Conservation (phyloP, 768 basidiomycete genomes). For the Tricholoma bakamatsutake region DNA sequence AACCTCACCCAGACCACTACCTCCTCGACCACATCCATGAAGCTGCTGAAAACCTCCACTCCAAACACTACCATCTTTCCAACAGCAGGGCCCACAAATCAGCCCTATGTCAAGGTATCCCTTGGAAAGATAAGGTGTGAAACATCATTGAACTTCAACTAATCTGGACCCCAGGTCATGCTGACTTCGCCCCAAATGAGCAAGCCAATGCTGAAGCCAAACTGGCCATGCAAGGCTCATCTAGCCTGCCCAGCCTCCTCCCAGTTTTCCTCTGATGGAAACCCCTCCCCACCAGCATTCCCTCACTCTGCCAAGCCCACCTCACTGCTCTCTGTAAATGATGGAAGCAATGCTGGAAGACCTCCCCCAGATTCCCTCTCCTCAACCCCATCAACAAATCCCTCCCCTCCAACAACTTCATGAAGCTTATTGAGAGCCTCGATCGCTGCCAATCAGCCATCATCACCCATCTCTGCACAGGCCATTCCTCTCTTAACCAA, state of each 20-base stretch:
- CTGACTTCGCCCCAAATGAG: constrained; percentile 7
- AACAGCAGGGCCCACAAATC: not conserved
- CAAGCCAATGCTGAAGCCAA: constrained; percentile 6
- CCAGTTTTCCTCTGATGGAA: not conserved
- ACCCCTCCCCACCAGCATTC: constrained; percentile 12
- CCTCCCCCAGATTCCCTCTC: constrained; percentile 1
- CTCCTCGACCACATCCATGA: constrained; percentile 2
- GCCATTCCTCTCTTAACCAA: not conserved
- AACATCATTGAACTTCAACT: constrained; percentile 1
- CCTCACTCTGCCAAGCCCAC: constrained; percentile 9
- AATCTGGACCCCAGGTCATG: constrained; percentile 7
- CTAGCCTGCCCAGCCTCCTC: not conserved
- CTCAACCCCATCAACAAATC: constrained; percentile 4
- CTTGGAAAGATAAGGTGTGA: not conserved
- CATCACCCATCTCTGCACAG: no score
- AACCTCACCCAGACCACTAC: not conserved
- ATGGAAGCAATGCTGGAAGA: constrained; percentile 8
- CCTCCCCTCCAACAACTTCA: constrained; percentile 9
- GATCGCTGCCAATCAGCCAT: no score
- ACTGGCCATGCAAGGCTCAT: not conserved
- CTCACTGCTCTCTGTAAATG: not conserved
- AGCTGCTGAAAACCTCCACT: constrained; percentile 1
- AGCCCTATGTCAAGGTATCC: not conserved
- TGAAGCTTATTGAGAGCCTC: no score
- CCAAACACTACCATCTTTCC: not conserved